Percentiles rank a stretch among this genome's conserved stretches.
phyloP scores from a whole-genome alignment of 2,329 filamentous ascomycete genomes.

The Tolypocladium ovalisporum region DNA sequence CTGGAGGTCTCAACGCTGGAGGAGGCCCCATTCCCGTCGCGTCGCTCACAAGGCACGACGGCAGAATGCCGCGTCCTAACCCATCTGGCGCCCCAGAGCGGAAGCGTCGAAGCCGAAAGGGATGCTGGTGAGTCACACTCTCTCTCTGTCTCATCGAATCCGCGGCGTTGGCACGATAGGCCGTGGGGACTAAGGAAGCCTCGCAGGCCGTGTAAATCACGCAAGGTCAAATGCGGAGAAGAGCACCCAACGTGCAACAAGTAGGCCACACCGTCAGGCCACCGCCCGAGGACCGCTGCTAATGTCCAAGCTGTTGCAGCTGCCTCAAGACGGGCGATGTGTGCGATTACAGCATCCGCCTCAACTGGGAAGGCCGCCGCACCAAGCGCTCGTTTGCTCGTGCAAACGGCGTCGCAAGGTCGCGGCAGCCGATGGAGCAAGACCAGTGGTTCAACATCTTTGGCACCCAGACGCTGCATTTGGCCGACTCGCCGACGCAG shows the following conservation, averaged over 20 bases:
- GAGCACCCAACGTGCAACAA: conserved; percentile 63
- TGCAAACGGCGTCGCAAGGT: not conserved
- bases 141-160: not conserved
- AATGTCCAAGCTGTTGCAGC: conserved; percentile 13
- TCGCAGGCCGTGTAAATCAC: conserved; percentile 63
- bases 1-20: not conserved
- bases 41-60: not conserved
- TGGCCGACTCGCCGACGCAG: not conserved
- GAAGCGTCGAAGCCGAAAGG: conserved; percentile 33
- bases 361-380: conserved; percentile 67
- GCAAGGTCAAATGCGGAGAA: conserved; percentile 67
- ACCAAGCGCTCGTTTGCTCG: conserved; percentile 6
- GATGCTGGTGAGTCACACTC: conserved; percentile 28
- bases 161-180: not conserved
- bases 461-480: not conserved
- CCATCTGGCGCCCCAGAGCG: conserved; percentile 30
- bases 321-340: conserved; percentile 60
- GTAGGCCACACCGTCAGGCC: conserved; percentile 17
- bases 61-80: conserved; percentile 30
- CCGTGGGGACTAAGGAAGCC: not conserved
- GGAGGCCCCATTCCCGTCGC: not conserved
- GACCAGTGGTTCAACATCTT: conserved; percentile 1
- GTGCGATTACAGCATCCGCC: conserved; percentile 71
- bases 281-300: not conserved
- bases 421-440: not conserved